Conservation (phyloP, 805 yeast genomes). For the Ogataea polymorpha region DNA sequence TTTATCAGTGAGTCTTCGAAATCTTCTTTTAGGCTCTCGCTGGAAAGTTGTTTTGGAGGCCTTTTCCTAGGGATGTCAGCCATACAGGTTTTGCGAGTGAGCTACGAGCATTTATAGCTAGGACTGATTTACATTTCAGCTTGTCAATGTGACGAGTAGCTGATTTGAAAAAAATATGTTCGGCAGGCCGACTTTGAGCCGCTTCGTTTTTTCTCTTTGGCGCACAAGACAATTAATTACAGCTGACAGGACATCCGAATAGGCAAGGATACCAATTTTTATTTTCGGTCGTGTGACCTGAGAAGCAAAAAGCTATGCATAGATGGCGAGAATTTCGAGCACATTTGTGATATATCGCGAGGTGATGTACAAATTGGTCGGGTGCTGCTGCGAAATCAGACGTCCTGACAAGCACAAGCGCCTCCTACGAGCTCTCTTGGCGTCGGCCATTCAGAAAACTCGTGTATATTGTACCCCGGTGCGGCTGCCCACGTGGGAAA, state of each 20-base stretch:
- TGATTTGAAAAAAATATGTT: background rate
- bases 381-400: too few relatives aligned
- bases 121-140: slow-evolving; percentile 2
- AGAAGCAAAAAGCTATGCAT: background rate
- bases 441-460: background rate
- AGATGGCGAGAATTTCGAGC: background rate
- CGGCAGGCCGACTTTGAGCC: background rate
- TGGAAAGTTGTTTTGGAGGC: slow-evolving; percentile 11
- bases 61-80: background rate
- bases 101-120: background rate
- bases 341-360: too few relatives aligned
- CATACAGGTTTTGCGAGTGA: background rate
- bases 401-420: too few relatives aligned
- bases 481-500: slow-evolving; percentile 5
- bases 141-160: slow-evolving; percentile 4
- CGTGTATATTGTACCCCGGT: background rate
- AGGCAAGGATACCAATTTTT: background rate
- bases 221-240: background rate
- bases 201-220: background rate
- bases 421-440: too few relatives aligned
- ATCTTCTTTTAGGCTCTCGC: slow-evolving; percentile 16
- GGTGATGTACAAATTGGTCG: too few relatives aligned
- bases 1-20: slow-evolving; percentile 15
- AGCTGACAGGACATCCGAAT: background rate
- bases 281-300: background rate